A percentile compares a stretch with the other conserved stretches of the same genome.
These are phyloP conservation scores for Pyrenula aspistea DNA, from an alignment of 495 filamentous ascomycete species.

Conservation along the genomic window DNA sequence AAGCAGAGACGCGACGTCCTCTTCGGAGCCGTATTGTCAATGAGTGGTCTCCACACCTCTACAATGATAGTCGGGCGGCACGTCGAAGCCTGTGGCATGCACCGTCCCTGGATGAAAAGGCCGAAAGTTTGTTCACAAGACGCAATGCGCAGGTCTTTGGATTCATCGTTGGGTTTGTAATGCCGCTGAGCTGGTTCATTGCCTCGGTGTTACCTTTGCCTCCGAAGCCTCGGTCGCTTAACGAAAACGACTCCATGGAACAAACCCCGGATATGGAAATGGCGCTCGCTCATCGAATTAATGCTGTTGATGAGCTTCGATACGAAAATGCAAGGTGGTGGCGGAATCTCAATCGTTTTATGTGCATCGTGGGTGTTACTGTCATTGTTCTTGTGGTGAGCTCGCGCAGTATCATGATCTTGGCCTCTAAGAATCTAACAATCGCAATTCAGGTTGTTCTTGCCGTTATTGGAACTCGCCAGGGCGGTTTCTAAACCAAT, in stretches of 20 bases:
- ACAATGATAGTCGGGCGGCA: slow-evolving; percentile 42
- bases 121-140: slow-evolving; percentile 43
- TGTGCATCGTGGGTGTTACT: slow-evolving; percentile 67
- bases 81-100: slow-evolving; percentile 52
- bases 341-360: slow-evolving; percentile 78
- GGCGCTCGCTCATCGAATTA: slow-evolving; percentile 31
- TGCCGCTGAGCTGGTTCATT: slow-evolving; percentile 80
- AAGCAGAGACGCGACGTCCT: not conserved
- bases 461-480: slow-evolving; percentile 41
- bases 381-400: slow-evolving; percentile 67
- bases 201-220: slow-evolving; percentile 77
- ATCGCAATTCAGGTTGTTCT: slow-evolving; percentile 34
- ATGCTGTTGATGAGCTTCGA: slow-evolving; percentile 42
- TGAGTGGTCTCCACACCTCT: slow-evolving; percentile 68
- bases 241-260: slow-evolving; percentile 16
- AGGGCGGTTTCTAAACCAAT: slow-evolving; percentile 28
- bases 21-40: slow-evolving; percentile 11
- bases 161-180: slow-evolving; percentile 81
- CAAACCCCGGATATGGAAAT: slow-evolving; percentile 22
- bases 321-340: slow-evolving; percentile 86
- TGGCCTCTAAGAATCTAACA: slow-evolving; percentile 8
- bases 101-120: slow-evolving; percentile 54
- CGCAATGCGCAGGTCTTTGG: slow-evolving; percentile 73
- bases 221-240: slow-evolving; percentile 25
- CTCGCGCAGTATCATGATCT: slow-evolving; percentile 5